Percentiles rank a stretch among this genome's conserved stretches.
Conservation (phyloP, 257 asterid genomes). For the Solanum ahanhuiri region DNA sequence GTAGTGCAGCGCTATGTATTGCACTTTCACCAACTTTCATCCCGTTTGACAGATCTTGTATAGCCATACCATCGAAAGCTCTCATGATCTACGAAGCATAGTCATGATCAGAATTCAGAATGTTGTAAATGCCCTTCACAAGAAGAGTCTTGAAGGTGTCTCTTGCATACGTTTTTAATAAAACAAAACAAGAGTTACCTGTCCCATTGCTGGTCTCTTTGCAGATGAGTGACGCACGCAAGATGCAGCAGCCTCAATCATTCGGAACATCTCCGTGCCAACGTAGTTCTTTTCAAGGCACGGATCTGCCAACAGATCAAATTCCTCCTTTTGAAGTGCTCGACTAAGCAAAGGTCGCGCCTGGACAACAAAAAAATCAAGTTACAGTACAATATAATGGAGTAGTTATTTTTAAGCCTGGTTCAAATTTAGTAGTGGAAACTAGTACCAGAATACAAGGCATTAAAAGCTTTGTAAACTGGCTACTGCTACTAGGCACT, state of each 20-base stretch:
- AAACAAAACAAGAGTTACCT: constrained; percentile 25
- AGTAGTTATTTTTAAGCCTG: neutral
- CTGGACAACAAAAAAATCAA: constrained; percentile 26
- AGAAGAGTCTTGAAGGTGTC: neutral
- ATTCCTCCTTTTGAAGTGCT: constrained; percentile 54
- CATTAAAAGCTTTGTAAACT: neutral
- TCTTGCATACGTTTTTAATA: neutral
- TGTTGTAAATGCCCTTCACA: neutral
- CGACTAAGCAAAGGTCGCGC: constrained; percentile 79
- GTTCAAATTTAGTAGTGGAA: neutral
- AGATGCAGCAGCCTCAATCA: constrained; percentile 89
- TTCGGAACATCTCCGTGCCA: constrained; percentile 49
- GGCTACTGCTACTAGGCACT: neutral
- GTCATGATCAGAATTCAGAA: neutral
- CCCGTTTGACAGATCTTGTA: constrained; percentile 68
- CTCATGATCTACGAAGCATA: constrained; percentile 54
- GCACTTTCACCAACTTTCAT: constrained; percentile 89
- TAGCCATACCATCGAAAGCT: constrained; percentile 59
- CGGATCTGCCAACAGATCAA: constrained; percentile 61
- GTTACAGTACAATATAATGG: neutral
- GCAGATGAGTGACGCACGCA: constrained; percentile 84
- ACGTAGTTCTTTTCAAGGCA: constrained; percentile 50
- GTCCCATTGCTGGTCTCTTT: constrained; percentile 89
- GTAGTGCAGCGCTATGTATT: constrained; percentile 55
- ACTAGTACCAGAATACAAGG: neutral